Evolutionary conservation across 805 yeast species (phyloP).

Genomic region (Nakazawaea molendinolei): DNA sequence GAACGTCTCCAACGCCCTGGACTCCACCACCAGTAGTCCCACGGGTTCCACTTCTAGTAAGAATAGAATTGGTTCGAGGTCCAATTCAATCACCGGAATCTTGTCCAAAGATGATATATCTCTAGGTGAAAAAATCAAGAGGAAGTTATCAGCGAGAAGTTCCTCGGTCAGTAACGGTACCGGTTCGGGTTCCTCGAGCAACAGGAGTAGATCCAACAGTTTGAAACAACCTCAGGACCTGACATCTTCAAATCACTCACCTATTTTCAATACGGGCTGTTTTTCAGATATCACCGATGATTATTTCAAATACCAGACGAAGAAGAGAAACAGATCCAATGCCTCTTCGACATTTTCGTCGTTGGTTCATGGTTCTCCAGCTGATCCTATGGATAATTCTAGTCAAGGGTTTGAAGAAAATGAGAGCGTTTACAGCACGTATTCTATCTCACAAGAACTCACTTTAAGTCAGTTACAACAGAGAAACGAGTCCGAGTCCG

Average conservation of each 20-base stretch:
- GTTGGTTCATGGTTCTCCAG: background rate
- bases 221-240: background rate
- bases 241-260: background rate
- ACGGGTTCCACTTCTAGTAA: too few relatives aligned
- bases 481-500: background rate
- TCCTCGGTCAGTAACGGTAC: background rate
- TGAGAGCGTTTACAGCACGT: conserved; percentile 3
- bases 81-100: background rate
- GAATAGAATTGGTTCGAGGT: conserved; percentile 3
- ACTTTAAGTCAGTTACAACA: conserved; percentile 2
- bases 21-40: background rate
- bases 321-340: conserved; percentile 4
- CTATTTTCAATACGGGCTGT: conserved; percentile 6
- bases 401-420: background rate
- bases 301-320: conserved; percentile 6
- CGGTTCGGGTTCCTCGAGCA: background rate
- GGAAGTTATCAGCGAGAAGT: background rate
- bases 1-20: background rate
- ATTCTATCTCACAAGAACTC: background rate
- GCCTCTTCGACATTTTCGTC: background rate
- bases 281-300: conserved; percentile 10
- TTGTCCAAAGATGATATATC: background rate
- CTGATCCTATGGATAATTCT: conserved; percentile 1
- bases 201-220: conserved; percentile 5
- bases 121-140: conserved; percentile 1